phyloP scores from a whole-genome alignment of 208 protist species.

The Borovskyia barvae region DNA sequence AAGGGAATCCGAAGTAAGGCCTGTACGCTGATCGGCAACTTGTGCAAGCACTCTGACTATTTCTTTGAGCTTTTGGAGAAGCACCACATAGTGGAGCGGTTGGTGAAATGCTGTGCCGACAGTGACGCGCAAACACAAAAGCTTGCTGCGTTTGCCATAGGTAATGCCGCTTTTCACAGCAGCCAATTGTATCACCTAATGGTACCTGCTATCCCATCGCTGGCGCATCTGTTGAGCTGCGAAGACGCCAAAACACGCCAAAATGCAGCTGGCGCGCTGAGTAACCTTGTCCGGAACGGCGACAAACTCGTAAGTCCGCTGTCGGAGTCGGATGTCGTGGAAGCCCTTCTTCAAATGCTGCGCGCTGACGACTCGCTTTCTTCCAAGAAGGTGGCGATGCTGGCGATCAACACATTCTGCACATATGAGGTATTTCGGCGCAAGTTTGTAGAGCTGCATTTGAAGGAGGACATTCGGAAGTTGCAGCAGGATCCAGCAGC shows the following conservation, averaged over 20 bases:
- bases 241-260: constrained; percentile 93
- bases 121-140: constrained; percentile 88
- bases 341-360: constrained; percentile 76
- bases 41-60: constrained; percentile 93
- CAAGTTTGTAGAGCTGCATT: constrained; percentile 52
- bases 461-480: constrained; percentile 53
- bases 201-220: constrained; percentile 60
- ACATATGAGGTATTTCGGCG: constrained; percentile 75
- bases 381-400: constrained; percentile 81
- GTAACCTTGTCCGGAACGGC: constrained; percentile 94
- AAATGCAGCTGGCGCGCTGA: constrained; percentile 93
- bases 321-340: constrained; percentile 62
- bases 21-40: constrained; percentile 94
- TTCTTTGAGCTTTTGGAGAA: constrained; percentile 88
- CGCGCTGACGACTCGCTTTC: constrained; percentile 51
- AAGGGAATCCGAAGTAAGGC: constrained; percentile 85
- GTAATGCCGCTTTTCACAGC: constrained; percentile 95
- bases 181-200: constrained; percentile 84
- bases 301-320: constrained; percentile 60
- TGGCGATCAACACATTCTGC: constrained; percentile 91
- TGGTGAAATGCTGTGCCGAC: constrained; percentile 87
- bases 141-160: constrained; percentile 95
- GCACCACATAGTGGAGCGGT: constrained; percentile 57
- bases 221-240: constrained; percentile 77
- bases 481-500: constrained; percentile 44